Evolutionary conservation across 2,329 filamentous ascomycete species (phyloP).

Genomic region (Colletotrichum truncatum): DNA sequence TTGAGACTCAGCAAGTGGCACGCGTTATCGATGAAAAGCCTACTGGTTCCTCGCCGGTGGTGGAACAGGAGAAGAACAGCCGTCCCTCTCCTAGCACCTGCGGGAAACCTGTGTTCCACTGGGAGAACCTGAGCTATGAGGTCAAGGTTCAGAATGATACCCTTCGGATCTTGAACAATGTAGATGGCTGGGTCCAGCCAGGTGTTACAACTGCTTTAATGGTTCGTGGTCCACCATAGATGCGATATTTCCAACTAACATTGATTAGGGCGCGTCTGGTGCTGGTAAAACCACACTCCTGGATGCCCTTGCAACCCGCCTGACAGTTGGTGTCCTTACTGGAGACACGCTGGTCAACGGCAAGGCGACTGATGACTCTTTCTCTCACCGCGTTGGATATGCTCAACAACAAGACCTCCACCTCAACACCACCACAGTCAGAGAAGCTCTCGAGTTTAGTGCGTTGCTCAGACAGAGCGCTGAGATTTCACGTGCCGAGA

Average conservation of each 20-base stretch:
- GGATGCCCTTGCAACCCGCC: conserved; percentile 76
- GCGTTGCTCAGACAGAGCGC: conserved; percentile 73
- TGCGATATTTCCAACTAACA: conserved; percentile 53
- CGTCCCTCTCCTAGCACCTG: neutral
- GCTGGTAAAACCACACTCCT: conserved; percentile 82
- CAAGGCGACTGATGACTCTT: conserved; percentile 68
- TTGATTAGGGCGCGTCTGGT: conserved; percentile 66
- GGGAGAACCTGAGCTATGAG: conserved; percentile 71
- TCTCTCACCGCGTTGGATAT: conserved; percentile 77
- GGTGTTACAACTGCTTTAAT: conserved; percentile 78
- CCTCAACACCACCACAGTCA: conserved; percentile 71
- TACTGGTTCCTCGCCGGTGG: neutral
- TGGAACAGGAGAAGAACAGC: neutral
- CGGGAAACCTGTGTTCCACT: conserved; percentile 75
- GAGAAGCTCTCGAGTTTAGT: conserved; percentile 73
- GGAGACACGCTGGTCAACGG: conserved; percentile 78
- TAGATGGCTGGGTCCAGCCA: conserved; percentile 82
- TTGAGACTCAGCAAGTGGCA: conserved; percentile 38
- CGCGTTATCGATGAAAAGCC: conserved; percentile 34
- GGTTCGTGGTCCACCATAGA: too few relatives aligned
- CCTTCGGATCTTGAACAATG: conserved; percentile 73
- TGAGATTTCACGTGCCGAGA: conserved; percentile 50
- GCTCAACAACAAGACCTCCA: conserved; percentile 79
- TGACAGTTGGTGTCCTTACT: conserved; percentile 78
- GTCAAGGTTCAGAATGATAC: conserved; percentile 71